phyloP scores from a whole-genome alignment of 176 grass and related monocot species.

The Rhynchospora tenuis region DNA sequence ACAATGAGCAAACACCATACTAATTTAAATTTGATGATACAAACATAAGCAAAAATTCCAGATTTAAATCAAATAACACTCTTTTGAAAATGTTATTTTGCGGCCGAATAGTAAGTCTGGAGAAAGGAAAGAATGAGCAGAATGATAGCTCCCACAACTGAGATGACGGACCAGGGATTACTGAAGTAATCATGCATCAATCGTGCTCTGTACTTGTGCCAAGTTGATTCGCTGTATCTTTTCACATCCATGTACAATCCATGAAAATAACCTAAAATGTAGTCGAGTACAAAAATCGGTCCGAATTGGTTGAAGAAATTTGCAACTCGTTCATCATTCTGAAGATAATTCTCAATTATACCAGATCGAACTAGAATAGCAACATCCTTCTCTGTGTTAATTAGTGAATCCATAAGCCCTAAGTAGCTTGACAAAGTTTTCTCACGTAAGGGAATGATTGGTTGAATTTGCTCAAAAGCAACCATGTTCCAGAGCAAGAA shows the following conservation, averaged over 20 bases:
- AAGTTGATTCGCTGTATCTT: background rate
- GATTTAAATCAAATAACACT: too few species aligned
- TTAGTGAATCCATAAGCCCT: too few species aligned
- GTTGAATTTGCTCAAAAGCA: too few species aligned
- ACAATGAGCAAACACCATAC: too few species aligned
- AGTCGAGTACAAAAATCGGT: background rate
- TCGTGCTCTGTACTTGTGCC: background rate
- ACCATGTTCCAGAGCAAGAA: too few species aligned
- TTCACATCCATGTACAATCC: background rate
- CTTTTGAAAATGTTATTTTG: too few species aligned
- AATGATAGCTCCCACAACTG: background rate
- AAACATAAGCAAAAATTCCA: too few species aligned
- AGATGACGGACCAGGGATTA: conserved; percentile 27
- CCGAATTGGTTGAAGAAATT: conserved; percentile 4
- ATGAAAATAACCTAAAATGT: conserved; percentile 26
- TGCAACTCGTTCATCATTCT: background rate
- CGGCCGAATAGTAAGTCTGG: conserved; percentile 16
- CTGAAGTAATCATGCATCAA: conserved; percentile 33
- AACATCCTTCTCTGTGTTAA: too few species aligned
- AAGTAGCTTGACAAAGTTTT: too few species aligned
- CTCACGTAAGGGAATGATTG: too few species aligned
- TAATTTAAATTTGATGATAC: too few species aligned
- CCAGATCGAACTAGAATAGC: too few species aligned
- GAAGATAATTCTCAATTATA: background rate
- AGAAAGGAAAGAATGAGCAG: background rate